These are phyloP conservation scores for Pichia occidentalis DNA, from an alignment of 805 yeast species.

Conservation along the genomic window DNA sequence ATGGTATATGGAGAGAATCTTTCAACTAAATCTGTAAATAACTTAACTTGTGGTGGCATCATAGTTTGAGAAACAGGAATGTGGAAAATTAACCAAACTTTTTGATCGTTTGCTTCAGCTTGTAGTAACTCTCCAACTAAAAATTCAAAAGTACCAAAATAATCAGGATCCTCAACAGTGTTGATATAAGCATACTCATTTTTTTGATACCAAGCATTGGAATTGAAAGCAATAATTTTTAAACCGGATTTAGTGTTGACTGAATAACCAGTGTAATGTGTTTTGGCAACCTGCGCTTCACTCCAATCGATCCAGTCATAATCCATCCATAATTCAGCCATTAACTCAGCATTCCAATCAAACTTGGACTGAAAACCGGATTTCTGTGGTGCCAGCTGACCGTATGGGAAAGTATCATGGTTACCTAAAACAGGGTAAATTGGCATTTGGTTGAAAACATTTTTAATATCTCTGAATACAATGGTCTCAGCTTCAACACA, in stretches of 20 bases:
- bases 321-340: conserved; percentile 44
- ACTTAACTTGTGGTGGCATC: conserved; percentile 53
- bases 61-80: conserved; percentile 58
- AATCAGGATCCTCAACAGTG: conserved; percentile 44
- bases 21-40: conserved; percentile 51
- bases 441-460: conserved; percentile 41
- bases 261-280: conserved; percentile 59
- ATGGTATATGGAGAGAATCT: conserved; percentile 64
- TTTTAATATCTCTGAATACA: conserved; percentile 47
- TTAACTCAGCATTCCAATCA: conserved; percentile 42
- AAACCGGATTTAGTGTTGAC: conserved; percentile 49
- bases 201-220: conserved; percentile 61
- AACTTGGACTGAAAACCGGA: conserved; percentile 38
- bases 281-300: conserved; percentile 31
- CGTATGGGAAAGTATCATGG: conserved; percentile 70
- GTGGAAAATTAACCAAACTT: conserved; percentile 72
- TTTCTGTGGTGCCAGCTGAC: conserved; percentile 52
- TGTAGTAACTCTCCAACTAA: conserved; percentile 55
- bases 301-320: conserved; percentile 37
- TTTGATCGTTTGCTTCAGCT: conserved; percentile 48
- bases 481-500: conserved; percentile 49
- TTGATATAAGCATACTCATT: conserved; percentile 52
- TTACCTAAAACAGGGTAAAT: conserved; percentile 61
- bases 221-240: conserved; percentile 55
- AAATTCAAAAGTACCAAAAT: conserved; percentile 58